These are phyloP conservation scores for Colletotrichum zoysiae DNA, from an alignment of 2,329 filamentous ascomycete genomes.

Conservation along the genomic window DNA sequence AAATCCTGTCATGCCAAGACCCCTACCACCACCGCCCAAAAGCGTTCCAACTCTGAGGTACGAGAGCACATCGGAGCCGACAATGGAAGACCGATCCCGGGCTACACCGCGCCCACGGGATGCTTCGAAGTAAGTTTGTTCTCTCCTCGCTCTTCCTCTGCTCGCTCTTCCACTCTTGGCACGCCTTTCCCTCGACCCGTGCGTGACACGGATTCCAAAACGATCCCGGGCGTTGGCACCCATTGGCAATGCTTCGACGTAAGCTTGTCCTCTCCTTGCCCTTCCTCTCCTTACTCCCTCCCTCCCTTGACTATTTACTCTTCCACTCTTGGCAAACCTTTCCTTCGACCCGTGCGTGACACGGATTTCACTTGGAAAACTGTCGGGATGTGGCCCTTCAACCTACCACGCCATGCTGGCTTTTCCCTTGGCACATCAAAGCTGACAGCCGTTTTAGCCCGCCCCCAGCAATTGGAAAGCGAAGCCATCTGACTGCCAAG, in stretches of 20 bases:
- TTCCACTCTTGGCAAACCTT: background rate
- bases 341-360: background rate
- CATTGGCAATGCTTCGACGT: slow-evolving; percentile 24
- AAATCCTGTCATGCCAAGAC: background rate
- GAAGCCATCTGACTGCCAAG: slow-evolving; percentile 25
- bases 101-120: no score
- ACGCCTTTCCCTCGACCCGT: no score
- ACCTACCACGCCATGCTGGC: background rate
- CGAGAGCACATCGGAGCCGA: background rate
- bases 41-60: background rate
- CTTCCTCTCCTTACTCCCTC: no score
- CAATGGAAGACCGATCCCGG: slow-evolving; percentile 10
- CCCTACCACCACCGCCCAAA: background rate
- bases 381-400: background rate
- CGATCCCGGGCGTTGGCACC: slow-evolving; percentile 20
- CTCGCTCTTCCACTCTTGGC: background rate
- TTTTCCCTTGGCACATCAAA: background rate
- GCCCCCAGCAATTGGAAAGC: background rate
- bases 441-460: slow-evolving; percentile 4
- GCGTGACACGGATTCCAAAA: background rate
- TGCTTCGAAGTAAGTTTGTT: background rate
- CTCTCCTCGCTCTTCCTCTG: no score
- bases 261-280: background rate
- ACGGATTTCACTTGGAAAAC: no score
- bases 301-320: no score